phyloP scores from a whole-genome alignment of 495 filamentous ascomycete genomes.

The Physcia stellaris region DNA sequence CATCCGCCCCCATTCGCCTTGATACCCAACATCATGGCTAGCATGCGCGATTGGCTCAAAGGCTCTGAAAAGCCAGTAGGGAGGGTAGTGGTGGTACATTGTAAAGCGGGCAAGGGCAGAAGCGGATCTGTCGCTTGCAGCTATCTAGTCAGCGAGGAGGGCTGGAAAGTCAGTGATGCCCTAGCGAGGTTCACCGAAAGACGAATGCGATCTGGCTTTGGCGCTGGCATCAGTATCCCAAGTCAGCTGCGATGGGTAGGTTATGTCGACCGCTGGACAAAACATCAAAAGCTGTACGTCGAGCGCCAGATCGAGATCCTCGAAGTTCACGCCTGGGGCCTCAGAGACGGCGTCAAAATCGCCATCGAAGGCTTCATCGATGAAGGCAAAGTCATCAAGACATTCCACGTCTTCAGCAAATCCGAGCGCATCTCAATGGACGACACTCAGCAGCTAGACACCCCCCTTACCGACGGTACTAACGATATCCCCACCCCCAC shows the following conservation, averaged over 20 bases:
- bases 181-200: slow-evolving; percentile 71
- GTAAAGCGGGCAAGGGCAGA: slow-evolving; percentile 91
- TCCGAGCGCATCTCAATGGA: slow-evolving; percentile 63
- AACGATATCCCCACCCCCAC: slow-evolving; percentile 15
- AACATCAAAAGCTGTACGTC: slow-evolving; percentile 60
- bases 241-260: slow-evolving; percentile 77
- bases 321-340: slow-evolving; percentile 81
- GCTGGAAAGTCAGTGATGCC: slow-evolving; percentile 69
- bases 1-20: slow-evolving; percentile 88
- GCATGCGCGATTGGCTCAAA: slow-evolving; percentile 77
- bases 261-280: slow-evolving; percentile 85
- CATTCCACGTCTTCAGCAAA: slow-evolving; percentile 65
- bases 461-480: slow-evolving; percentile 24
- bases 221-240: slow-evolving; percentile 81
- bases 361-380: slow-evolving; percentile 75
- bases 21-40: slow-evolving; percentile 74
- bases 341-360: slow-evolving; percentile 79
- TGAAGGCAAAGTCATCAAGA: slow-evolving; percentile 73
- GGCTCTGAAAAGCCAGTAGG: slow-evolving; percentile 32
- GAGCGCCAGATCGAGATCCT: slow-evolving; percentile 74
- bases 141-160: slow-evolving; percentile 82
- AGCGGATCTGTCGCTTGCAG: slow-evolving; percentile 79
- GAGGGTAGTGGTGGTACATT: slow-evolving; percentile 85
- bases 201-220: slow-evolving; percentile 80
- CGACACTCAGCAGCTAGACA: slow-evolving; percentile 32